Evolutionary conservation across 78 protist species (phyloP), one percentile per base, ranked within the genome.

Genomic region (Diacronema lutheri): DNA sequence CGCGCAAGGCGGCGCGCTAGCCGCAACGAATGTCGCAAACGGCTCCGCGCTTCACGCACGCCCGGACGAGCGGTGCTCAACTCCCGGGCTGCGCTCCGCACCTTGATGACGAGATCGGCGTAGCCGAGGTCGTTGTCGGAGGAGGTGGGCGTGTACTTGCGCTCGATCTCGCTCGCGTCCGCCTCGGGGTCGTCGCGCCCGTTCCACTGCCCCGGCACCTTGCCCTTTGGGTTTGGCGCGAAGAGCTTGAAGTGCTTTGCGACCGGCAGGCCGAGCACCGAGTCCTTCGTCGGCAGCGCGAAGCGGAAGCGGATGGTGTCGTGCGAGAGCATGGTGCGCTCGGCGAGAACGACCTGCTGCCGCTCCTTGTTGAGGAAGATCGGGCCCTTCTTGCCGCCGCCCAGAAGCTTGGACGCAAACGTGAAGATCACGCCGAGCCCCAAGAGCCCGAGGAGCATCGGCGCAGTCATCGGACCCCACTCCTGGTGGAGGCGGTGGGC

Each of bases 121-220:
- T 87, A 80, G 68, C 96, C 96, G 9, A 57, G 19, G 72, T 92
- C 91, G 38, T 66, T 88, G 41, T 86, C 88, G 25, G 69, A 58
- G 19, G 86, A 40, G 26, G 57, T 65, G 31, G 96, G 96, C 16
- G 96, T 93, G 91, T 93, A 93, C 40, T 92, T 56, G 66, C 96
- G 94, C 60, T 64, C 35, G 56, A 90, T 84, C 26, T 1, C 31
- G 55, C 86, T 62, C 38, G 69, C 90, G 76, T 90, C 55, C 4
- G 10, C 50, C 76, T 68, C 76, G 9, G 21, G 21, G 76, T 68
- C 76, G 4, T 33, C 55, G 13, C 50, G 76, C 6, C 50, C 50
- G 16, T 68, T 68, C 76, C 76, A 68, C n/a, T 68, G 55, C 11
- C 76, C 76, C 4, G 7, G 21, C 26, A 68, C 76, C 13, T 37